These are phyloP conservation scores for Fragaria nilgerrensis DNA, from an alignment of 306 rosid species.

Conservation along the genomic window DNA sequence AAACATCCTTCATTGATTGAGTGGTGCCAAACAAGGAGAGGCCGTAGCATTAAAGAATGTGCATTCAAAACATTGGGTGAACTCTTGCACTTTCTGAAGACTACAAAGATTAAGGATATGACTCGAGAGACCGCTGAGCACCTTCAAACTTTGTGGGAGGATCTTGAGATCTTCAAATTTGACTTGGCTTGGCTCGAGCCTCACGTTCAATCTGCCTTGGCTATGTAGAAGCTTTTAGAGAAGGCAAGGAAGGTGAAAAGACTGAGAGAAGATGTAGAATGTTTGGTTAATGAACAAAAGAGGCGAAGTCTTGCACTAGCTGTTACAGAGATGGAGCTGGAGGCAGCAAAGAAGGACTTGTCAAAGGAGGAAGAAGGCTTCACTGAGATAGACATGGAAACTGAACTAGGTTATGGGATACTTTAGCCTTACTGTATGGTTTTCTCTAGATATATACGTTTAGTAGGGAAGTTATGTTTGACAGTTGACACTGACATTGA, in stretches of 20 bases:
- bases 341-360: not conserved
- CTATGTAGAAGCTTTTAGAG: not conserved
- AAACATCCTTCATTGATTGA: not conserved
- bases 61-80: constrained; percentile 2
- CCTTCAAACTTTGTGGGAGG: not conserved
- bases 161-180: constrained; percentile 6
- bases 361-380: not conserved
- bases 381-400: not conserved
- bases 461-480: not conserved
- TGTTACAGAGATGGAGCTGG: not conserved
- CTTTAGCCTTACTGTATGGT: not conserved
- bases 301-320: not conserved
- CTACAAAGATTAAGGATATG: not conserved
- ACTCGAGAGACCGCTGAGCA: not conserved
- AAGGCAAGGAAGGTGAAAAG: not conserved
- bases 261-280: not conserved
- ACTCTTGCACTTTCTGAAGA: constrained; percentile 1
- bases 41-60: not conserved
- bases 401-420: not conserved
- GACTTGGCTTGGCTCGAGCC: constrained; percentile 1
- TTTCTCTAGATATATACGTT: not conserved
- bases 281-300: not conserved
- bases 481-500: not conserved
- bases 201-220: not conserved
- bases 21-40: not conserved